Evolutionary conservation across 2,329 filamentous ascomycete species (phyloP), one percentile per base, ranked within the genome.

Genomic region (Arthrobotrys sphaeroides): DNA sequence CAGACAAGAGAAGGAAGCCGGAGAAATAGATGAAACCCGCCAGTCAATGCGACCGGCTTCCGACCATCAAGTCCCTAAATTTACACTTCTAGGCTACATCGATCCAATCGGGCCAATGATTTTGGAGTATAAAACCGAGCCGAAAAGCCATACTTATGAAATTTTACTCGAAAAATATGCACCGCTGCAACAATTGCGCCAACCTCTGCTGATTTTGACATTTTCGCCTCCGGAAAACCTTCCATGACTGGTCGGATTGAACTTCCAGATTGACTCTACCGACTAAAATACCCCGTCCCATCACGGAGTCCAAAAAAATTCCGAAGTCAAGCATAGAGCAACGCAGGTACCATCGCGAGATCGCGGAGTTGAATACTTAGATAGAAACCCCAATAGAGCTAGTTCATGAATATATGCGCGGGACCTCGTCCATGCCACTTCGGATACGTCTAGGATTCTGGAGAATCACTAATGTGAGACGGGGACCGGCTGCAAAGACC

Each of bases 21-120:
- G 70, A 62, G 57, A 55, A 55, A 62, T 55, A 49, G 42, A 42
- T 66, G 62, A 74, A 67, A 74, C 66, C 55, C 57, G 70, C 40
- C 55, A 74, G 62, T 61, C 70, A 74, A 74, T 74, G 62, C 70
- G 70, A 74, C 28, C 12, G 9, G 18, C n/a, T 55, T 55, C 3
- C 31, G 38, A 53, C 36, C 65, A 13, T 10, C 55, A 61, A 33
- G 36, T 59, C 47, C 57, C 33, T 47, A 49, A 62, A 55, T 68
- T 59, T 74, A 61, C 28, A 67, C 53, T 64, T 47, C 40, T 67
- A 40, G 36, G 57, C 66, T 68, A 28, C 43, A 67, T 62, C 18
- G 49, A 61, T 67, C 49, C n/a, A 49, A 45, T 62, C 53, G 62
- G 47, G 31, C 68, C 24, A 38, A 42, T 20, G 20, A 67, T 53